These are phyloP conservation scores for Saccharomyces hybrid DNA, from an alignment of 1,139 yeast genomes.

Conservation along the genomic window DNA sequence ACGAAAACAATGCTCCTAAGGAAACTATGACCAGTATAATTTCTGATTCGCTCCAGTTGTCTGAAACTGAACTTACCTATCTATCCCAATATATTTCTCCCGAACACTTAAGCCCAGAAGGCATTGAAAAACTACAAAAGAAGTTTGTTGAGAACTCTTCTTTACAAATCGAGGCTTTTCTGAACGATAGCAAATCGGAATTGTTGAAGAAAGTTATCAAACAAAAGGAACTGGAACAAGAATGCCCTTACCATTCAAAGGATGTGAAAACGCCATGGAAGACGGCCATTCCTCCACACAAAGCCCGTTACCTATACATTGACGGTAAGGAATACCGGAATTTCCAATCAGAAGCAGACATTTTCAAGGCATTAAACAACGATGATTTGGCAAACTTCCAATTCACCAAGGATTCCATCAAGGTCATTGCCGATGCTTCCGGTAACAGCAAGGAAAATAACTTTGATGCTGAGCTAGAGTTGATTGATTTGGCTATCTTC, in stretches of 20 bases:
- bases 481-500: constrained; percentile 53
- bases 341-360: constrained; percentile 25
- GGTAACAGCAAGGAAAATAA: constrained; percentile 10
- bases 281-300: constrained; percentile 91
- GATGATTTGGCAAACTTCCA: constrained; percentile 51
- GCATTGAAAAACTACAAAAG: constrained; percentile 40
- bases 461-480: constrained; percentile 28
- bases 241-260: constrained; percentile 51
- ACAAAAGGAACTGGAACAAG: constrained; percentile 45
- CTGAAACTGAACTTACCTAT: constrained; percentile 39
- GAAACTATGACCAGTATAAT: constrained; percentile 10
- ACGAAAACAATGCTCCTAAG: constrained; percentile 6
- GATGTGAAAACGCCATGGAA: constrained; percentile 77
- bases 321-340: constrained; percentile 49
- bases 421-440: constrained; percentile 14
- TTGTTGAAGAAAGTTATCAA: constrained; percentile 44
- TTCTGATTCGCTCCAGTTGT: constrained; percentile 24
- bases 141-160: constrained; percentile 61
- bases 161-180: constrained; percentile 56
- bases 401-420: constrained; percentile 28
- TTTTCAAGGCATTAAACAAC: constrained; percentile 32
- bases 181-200: constrained; percentile 48
- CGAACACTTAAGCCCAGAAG: constrained; percentile 40
- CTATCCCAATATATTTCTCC: constrained; percentile 51
- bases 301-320: constrained; percentile 77